These are phyloP conservation scores for Aquilaria malaccensis DNA, from an alignment of 345 rosid genomes.

Conservation along the genomic window DNA sequence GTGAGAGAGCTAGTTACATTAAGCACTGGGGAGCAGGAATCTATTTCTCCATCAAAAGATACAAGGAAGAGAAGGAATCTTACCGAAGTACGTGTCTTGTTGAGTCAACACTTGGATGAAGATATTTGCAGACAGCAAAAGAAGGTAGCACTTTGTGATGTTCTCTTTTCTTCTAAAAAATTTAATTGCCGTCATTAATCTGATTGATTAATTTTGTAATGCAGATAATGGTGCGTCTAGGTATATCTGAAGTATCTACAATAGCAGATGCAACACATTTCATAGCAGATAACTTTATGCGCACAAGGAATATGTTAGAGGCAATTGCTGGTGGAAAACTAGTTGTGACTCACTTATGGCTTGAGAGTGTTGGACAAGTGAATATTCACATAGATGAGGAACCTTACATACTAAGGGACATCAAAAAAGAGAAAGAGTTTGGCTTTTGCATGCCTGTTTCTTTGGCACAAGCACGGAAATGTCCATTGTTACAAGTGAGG, in stretches of 20 bases:
- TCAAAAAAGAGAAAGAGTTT: conserved; percentile 69
- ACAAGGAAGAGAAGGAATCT: conserved; percentile 72
- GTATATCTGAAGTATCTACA: conserved; percentile 50
- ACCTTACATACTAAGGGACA: conserved; percentile 51
- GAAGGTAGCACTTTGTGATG: conserved; percentile 43
- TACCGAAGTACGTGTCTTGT: conserved; percentile 53
- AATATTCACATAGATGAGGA: conserved; percentile 67
- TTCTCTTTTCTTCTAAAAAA: conserved; percentile 1
- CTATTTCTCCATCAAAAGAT: conserved; percentile 40
- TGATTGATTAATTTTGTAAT: conserved; percentile 9
- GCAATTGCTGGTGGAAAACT: conserved; percentile 84
- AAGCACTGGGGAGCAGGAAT: conserved; percentile 24
- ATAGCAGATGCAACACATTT: conserved; percentile 78
- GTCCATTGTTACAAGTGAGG: conserved; percentile 53
- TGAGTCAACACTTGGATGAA: conserved; percentile 87
- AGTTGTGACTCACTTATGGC: conserved; percentile 77
- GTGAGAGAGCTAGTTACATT: conserved; percentile 45
- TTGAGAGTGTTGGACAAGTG: conserved; percentile 68
- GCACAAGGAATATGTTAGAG: conserved; percentile 86
- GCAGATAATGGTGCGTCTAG: conserved; percentile 68
- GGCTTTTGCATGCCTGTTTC: conserved; percentile 70
- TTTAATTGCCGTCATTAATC: conserved; percentile 11
- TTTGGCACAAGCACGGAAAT: conserved; percentile 57
- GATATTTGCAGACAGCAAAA: conserved; percentile 63
- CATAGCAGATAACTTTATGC: conserved; percentile 63